phyloP scores from a whole-genome alignment of 306 rosid genomes.

The Fragaria ananassa region DNA sequence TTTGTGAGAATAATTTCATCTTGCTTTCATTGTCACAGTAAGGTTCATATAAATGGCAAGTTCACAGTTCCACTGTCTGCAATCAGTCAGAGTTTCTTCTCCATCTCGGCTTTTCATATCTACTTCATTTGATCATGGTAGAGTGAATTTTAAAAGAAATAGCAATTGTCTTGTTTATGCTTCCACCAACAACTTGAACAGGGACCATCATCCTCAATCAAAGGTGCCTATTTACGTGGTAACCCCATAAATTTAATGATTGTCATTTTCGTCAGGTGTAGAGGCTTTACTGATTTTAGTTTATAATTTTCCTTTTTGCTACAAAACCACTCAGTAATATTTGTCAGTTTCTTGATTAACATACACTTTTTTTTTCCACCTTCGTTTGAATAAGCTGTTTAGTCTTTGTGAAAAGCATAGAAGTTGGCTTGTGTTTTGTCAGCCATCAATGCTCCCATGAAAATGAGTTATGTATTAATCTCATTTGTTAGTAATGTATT shows the following conservation, averaged over 20 bases:
- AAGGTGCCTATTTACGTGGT: not conserved
- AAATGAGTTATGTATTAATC: not conserved
- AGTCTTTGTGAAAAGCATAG: not conserved
- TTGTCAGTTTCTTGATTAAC: not conserved
- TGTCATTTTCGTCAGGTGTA: constrained; percentile 10
- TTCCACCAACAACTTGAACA: constrained; percentile 15
- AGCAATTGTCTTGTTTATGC: constrained; percentile 22
- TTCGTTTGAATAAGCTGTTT: not conserved
- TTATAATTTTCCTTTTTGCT: not conserved
- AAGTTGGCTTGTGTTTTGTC: not conserved
- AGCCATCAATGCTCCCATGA: not conserved
- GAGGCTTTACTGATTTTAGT: not conserved
- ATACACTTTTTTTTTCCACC: not conserved
- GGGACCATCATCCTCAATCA: constrained; percentile 7
- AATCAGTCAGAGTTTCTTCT: constrained; percentile 17
- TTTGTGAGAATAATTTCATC: not conserved
- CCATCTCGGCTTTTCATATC: constrained; percentile 9
- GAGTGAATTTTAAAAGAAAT: constrained; percentile 6
- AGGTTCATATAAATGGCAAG: constrained; percentile 18
- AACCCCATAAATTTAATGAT: not conserved
- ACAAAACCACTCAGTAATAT: not conserved
- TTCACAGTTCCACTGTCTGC: constrained; percentile 22
- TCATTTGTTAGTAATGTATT: not conserved
- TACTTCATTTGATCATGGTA: not conserved
- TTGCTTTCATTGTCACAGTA: constrained; percentile 6